Conservation (phyloP, 2,329 filamentous ascomycete species). For the Colletotrichum nymphaeae region DNA sequence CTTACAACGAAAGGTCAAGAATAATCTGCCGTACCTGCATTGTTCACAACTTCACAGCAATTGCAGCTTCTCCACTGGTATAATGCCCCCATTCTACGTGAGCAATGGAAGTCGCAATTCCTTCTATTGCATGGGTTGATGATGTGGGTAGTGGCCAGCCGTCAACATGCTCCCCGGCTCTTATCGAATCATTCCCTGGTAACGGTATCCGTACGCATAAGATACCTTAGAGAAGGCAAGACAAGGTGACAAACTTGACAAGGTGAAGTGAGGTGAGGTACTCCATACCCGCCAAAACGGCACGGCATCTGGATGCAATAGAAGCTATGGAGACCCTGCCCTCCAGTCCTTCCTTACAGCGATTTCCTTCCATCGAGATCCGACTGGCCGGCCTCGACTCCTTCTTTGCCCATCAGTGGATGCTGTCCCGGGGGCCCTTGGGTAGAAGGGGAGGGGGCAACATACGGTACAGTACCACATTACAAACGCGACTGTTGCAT, state of each 20-base stretch:
- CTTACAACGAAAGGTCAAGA: neutral
- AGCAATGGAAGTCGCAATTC: neutral
- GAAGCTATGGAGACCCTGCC: conserved; percentile 29
- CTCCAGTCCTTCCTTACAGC: neutral
- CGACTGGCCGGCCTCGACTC: neutral
- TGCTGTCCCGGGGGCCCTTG: neutral
- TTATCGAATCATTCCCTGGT: neutral
- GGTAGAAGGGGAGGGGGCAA: too few species aligned
- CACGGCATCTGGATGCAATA: conserved; percentile 31
- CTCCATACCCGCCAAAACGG: neutral
- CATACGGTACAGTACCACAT: neutral
- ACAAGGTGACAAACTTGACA: neutral
- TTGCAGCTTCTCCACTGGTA: neutral
- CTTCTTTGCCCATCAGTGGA: neutral
- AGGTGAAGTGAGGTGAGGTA: neutral
- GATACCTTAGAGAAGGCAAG: neutral
- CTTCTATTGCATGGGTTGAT: neutral
- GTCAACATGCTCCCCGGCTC: neutral
- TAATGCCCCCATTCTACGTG: neutral
- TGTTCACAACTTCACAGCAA: neutral
- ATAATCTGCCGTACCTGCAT: neutral
- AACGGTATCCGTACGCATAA: neutral
- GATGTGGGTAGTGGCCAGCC: neutral
- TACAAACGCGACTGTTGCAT: neutral
- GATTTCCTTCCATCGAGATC: neutral